A percentile compares a stretch with the other conserved stretches of the same genome.
Evolutionary conservation across 805 yeast species (phyloP).

Genomic region (Candida nanaspora): DNA sequence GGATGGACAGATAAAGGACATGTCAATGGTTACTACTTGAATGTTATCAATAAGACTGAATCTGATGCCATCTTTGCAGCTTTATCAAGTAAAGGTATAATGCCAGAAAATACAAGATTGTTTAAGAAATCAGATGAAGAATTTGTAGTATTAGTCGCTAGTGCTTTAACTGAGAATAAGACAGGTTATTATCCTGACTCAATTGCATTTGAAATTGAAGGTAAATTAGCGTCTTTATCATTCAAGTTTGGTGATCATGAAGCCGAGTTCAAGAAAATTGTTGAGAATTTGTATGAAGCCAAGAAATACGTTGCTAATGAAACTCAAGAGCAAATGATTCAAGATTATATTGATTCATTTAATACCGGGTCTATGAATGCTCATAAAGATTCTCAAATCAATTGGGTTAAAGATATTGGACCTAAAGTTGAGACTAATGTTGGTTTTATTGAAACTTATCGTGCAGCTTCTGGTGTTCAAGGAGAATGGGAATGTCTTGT

Average conservation of each 20-base stretch:
- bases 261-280: slow-evolving; percentile 55
- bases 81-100: slow-evolving; percentile 52
- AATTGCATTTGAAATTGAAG: slow-evolving; percentile 32
- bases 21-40: slow-evolving; percentile 64
- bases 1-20: slow-evolving; percentile 81
- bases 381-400: slow-evolving; percentile 75
- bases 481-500: slow-evolving; percentile 94
- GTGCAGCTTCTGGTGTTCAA: slow-evolving; percentile 86
- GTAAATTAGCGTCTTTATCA: slow-evolving; percentile 31
- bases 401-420: slow-evolving; percentile 83
- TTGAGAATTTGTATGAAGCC: slow-evolving; percentile 49
- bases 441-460: slow-evolving; percentile 88
- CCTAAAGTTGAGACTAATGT: slow-evolving; percentile 76
- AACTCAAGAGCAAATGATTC: slow-evolving; percentile 60
- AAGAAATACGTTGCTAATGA: slow-evolving; percentile 62
- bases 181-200: slow-evolving; percentile 53
- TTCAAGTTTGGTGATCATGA: slow-evolving; percentile 77
- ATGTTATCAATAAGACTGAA: slow-evolving; percentile 49
- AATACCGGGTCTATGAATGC: slow-evolving; percentile 77
- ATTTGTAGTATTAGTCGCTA: slow-evolving; percentile 63
- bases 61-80: slow-evolving; percentile 61
- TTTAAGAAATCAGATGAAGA: slow-evolving; percentile 41
- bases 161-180: slow-evolving; percentile 42
- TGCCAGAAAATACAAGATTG: slow-evolving; percentile 78
- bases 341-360: slow-evolving; percentile 61